A percentile compares a stretch with the other conserved stretches of the same genome.
Conservation (phyloP, 1,139 yeast genomes). For the Nakaseomyces nivariensis region DNA sequence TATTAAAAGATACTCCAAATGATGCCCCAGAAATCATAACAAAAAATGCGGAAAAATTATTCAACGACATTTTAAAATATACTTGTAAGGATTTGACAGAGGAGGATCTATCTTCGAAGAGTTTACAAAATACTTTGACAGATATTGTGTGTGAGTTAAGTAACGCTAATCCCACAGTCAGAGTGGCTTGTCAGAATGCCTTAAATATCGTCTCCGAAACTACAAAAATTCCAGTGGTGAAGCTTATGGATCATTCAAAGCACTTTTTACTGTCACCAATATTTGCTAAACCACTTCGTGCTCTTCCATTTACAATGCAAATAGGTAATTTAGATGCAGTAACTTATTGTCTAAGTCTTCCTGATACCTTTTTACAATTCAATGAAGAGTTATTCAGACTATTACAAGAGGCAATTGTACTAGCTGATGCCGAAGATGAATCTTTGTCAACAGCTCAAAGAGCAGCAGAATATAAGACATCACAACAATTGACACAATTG, state of each 20-base stretch:
- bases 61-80: constrained; percentile 42
- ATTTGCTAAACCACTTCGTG: constrained; percentile 92
- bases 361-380: constrained; percentile 71
- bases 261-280: constrained; percentile 80
- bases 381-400: constrained; percentile 82
- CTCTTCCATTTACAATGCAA: constrained; percentile 97
- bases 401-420: constrained; percentile 79
- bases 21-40: constrained; percentile 80
- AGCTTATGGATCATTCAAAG: constrained; percentile 74
- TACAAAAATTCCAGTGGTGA: constrained; percentile 58
- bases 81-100: constrained; percentile 33
- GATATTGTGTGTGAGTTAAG: constrained; percentile 87
- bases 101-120: constrained; percentile 49
- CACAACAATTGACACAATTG: constrained; percentile 76
- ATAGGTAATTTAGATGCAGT: constrained; percentile 97
- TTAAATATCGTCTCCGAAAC: constrained; percentile 59
- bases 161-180: constrained; percentile 72
- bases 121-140: constrained; percentile 78
- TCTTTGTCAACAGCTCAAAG: constrained; percentile 82
- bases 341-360: constrained; percentile 74
- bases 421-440: constrained; percentile 97
- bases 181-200: constrained; percentile 73
- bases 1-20: constrained; percentile 78
- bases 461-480: constrained; percentile 74
- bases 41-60: constrained; percentile 57